Evolutionary conservation across 2,329 filamentous ascomycete genomes (phyloP), one percentile per base, ranked within the genome.

Genomic region (Aspergillus sp.): DNA sequence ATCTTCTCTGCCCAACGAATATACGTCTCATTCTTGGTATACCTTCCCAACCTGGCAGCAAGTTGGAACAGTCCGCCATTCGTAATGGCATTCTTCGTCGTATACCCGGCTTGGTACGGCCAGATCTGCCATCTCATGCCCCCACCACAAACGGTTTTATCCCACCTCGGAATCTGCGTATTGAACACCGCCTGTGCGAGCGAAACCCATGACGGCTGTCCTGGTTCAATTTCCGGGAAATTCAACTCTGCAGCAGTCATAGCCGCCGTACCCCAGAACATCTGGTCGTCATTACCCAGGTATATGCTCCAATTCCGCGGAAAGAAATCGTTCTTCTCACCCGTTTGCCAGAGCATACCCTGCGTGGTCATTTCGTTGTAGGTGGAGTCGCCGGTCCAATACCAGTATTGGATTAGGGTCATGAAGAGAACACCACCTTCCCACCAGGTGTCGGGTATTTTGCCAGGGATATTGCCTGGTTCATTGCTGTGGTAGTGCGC

Each of bases 91-190:
- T 85, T 85, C 63, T 85, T 85, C 64, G 83, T 85, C 53, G 75
- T 74, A 64, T 80, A 85, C 5, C 90, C 90, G 56, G 81, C 84
- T 76, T 92, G 92, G 76, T 87, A 90, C 12, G 84, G 81, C 76
- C 88, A 93, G 60, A 96, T 89, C 76, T 96, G 91, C 92, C 92
- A 96, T 62, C 89, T 85, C 64, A 96, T 75, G 15, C 91, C 91
- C 58, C 91, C 91, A 55, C 77, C 78, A 73, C 91, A 96, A 3
- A 77, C 80, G 0, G 76, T 69, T 6, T 76, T 78, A 64, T 95
- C 88, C 88, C 90, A 93, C 30, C 90, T 84, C 6, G 76, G 76
- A 3, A 85, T 84, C 68, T 91, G 91, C 48, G 88, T 86, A 76
- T 95, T 91, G 74, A 93, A 96, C 9, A 92, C 89, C 20, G 87